Conservation (phyloP, 2,329 filamentous ascomycete species). For the Colletotrichum aenigma region DNA sequence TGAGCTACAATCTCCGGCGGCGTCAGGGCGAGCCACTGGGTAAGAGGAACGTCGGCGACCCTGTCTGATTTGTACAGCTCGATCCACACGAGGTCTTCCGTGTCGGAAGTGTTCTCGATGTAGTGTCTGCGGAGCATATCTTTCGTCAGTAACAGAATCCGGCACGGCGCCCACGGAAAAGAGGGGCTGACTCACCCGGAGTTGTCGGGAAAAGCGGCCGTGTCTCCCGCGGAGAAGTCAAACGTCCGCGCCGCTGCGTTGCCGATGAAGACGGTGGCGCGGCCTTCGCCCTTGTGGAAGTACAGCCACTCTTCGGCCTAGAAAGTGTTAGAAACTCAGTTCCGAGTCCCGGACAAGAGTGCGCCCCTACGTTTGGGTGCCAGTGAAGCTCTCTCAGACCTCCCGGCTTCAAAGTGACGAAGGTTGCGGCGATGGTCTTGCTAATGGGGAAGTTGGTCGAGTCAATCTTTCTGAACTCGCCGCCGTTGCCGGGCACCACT, state of each 20-base stretch:
- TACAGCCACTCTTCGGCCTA: constrained; percentile 75
- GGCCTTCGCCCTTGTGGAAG: constrained; percentile 66
- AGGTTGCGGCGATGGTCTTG: constrained; percentile 68
- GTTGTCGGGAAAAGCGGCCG: constrained; percentile 71
- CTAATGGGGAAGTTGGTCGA: constrained; percentile 70
- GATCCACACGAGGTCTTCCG: constrained; percentile 69
- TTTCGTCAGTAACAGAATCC: background rate
- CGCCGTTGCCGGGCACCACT: constrained; percentile 64
- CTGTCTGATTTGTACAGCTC: constrained; percentile 73
- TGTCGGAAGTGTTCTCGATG: constrained; percentile 70
- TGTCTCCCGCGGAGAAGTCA: constrained; percentile 71
- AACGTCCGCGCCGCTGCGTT: constrained; percentile 66
- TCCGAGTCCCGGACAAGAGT: background rate
- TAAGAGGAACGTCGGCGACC: constrained; percentile 69
- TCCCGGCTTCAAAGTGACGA: constrained; percentile 67
- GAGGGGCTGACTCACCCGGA: constrained; percentile 42
- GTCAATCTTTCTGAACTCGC: constrained; percentile 68
- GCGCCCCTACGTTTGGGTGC: constrained; percentile 65
- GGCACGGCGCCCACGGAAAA: background rate
- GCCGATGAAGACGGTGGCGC: constrained; percentile 70
- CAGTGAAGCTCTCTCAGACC: constrained; percentile 71
- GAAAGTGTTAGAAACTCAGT: background rate
- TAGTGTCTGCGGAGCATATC: constrained; percentile 55
- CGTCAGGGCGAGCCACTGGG: constrained; percentile 73
- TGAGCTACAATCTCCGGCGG: constrained; percentile 66